Base-by-base conservation (phyloP, 2,329 filamentous ascomycete species). In the Piedraia hortae region DNA sequence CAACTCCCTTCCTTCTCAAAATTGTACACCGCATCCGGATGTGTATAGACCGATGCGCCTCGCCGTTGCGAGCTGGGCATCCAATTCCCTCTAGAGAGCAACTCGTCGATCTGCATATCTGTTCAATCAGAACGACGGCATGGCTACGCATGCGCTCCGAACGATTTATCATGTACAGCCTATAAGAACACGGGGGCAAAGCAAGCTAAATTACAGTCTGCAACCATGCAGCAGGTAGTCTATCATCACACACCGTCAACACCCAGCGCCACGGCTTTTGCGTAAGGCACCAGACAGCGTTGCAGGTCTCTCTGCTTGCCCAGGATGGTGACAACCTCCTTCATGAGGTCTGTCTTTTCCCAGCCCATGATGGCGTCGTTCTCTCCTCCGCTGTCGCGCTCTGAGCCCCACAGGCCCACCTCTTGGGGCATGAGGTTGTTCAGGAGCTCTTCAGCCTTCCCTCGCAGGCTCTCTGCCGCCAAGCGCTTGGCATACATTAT, bases 301-400 rank as follows among this genome's bases (percentile, higher is more conserved):
- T 97, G 85, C 14, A 97, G 54, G 41, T 93, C 88, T 25, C 85
- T 68, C 47, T 85, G 82, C 65, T 93, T 93, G 85, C 85, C 85
- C 19, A 97, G 59, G 43, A 90, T 78, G 47, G 91, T 56, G 24
- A 97, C 71, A 12, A 90, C 78, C 26, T 80, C 80, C 51, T 73
- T 88, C 27, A 97, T 47, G 28, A 97, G 50, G 31, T 89, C 77
- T 40, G 68, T 70, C 28, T 77, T 62, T 39, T 82, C 67, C 82
- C 80, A 93, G 12, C 85, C 85, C 38, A 82, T 89, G 14, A 97
- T 56, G 24, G 67, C 61, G 2, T 72, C 70, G 3, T 62, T 63
- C 21, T 56, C 56, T 32, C 62, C 60, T 47, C 55, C 15, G 6
- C 8, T 6, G 12, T 20, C 14, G 13, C 10, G 39, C 20, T 54